Evolutionary conservation across 176 grass and related monocot genomes (phyloP).

Genomic region (Panicum miliaceum): DNA sequence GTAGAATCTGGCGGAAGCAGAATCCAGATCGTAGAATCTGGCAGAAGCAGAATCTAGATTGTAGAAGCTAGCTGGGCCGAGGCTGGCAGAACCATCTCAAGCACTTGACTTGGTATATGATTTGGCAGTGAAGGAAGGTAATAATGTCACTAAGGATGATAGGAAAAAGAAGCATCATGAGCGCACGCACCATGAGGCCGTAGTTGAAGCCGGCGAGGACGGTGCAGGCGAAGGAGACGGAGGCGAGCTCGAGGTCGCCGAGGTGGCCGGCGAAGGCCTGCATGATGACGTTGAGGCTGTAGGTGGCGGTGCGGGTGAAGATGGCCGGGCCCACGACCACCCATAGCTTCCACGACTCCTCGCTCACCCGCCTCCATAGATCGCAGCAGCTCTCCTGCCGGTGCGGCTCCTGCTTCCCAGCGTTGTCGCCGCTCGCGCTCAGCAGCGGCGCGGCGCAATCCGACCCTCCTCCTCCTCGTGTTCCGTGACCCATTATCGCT

Average conservation of each 20-base stretch:
- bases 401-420: neutral
- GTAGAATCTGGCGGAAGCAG: too few relatives aligned
- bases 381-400: neutral
- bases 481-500: neutral
- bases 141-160: too few relatives aligned
- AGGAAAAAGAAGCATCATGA: too few relatives aligned
- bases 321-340: neutral
- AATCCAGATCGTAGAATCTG: too few relatives aligned
- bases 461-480: neutral
- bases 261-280: conserved; percentile 57
- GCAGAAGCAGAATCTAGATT: too few relatives aligned
- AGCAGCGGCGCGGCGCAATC: neutral
- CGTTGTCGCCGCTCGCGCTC: too few relatives aligned
- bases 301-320: neutral
- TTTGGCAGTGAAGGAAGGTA: too few relatives aligned
- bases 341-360: neutral
- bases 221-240: neutral
- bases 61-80: too few relatives aligned
- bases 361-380: neutral
- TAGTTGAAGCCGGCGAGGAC: neutral
- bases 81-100: too few relatives aligned
- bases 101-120: too few relatives aligned
- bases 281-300: neutral
- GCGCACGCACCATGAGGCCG: neutral
- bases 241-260: conserved; percentile 58